phyloP scores from a whole-genome alignment of 345 rosid species.

The Litchi chinensis region DNA sequence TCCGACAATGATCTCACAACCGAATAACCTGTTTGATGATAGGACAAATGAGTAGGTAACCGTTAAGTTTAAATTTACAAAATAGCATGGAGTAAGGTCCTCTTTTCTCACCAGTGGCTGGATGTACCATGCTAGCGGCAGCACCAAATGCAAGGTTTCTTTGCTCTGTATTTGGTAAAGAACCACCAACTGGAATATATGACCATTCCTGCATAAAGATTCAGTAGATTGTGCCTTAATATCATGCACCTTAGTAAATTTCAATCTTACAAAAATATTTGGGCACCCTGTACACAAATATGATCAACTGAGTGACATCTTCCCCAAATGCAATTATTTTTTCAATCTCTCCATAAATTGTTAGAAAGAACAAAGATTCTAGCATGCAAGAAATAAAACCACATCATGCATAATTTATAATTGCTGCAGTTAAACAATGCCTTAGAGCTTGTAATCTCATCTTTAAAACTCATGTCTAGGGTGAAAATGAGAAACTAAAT shows the following conservation, averaged over 20 bases:
- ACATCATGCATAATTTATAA: slow-evolving; percentile 9
- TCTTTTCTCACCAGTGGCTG: slow-evolving; percentile 72
- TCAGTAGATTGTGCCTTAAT: not conserved
- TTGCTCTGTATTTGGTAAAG: slow-evolving; percentile 88
- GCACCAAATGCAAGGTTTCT: slow-evolving; percentile 96
- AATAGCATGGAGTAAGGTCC: slow-evolving; percentile 18
- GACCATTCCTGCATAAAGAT: slow-evolving; percentile 84
- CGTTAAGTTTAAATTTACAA: slow-evolving; percentile 14
- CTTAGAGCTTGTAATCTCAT: not conserved
- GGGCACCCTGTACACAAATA: not conserved
- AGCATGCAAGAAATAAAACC: slow-evolving; percentile 10
- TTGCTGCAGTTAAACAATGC: not conserved
- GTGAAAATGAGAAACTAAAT: not conserved
- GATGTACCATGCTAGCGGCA: slow-evolving; percentile 98
- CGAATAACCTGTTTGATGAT: slow-evolving; percentile 69
- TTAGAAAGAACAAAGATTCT: not conserved
- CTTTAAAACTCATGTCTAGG: not conserved
- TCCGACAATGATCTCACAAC: slow-evolving; percentile 96
- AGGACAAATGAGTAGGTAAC: slow-evolving; percentile 13
- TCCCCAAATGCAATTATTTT: not conserved
- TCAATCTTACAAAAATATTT: slow-evolving; percentile 8
- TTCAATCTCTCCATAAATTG: not conserved
- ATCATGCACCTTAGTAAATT: slow-evolving; percentile 9
- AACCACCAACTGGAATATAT: slow-evolving; percentile 96
- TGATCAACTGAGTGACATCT: not conserved